Conservation (phyloP, 345 rosid genomes). For the Populus alba region DNA sequence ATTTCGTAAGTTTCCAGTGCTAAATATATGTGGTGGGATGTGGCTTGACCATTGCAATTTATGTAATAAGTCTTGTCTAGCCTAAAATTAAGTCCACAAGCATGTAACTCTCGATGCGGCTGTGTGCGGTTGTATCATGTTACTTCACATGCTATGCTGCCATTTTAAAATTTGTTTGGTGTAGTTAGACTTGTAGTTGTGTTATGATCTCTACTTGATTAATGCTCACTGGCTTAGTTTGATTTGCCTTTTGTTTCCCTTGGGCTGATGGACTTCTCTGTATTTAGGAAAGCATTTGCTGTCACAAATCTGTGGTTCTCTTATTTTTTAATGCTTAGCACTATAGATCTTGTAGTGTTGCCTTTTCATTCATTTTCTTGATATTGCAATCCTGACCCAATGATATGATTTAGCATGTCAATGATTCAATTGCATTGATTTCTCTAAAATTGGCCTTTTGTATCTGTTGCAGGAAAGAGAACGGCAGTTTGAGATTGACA, state of each 20-base stretch:
- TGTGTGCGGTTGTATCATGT: neutral
- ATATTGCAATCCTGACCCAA: neutral
- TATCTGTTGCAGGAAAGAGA: slow-evolving; percentile 74
- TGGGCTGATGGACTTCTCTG: neutral
- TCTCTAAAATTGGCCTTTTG: slow-evolving; percentile 3
- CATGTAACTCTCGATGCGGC: neutral
- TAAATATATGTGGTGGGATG: neutral
- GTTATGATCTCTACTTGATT: neutral
- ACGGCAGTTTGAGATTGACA: slow-evolving; percentile 81
- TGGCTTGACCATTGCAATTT: neutral
- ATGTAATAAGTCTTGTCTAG: neutral
- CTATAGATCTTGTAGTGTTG: neutral
- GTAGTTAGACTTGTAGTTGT: neutral
- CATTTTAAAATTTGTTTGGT: neutral
- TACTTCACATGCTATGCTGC: neutral
- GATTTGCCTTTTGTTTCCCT: neutral
- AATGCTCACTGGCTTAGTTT: neutral
- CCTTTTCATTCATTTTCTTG: neutral
- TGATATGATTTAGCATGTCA: neutral
- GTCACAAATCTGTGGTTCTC: neutral
- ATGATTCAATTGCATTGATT: neutral
- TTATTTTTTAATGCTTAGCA: neutral
- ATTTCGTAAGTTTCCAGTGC: slow-evolving; percentile 48
- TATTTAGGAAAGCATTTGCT: neutral
- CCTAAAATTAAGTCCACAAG: neutral